These are phyloP conservation scores for Neonectria neomacrospora DNA, from an alignment of 2,329 filamentous ascomycete species.

Conservation along the genomic window DNA sequence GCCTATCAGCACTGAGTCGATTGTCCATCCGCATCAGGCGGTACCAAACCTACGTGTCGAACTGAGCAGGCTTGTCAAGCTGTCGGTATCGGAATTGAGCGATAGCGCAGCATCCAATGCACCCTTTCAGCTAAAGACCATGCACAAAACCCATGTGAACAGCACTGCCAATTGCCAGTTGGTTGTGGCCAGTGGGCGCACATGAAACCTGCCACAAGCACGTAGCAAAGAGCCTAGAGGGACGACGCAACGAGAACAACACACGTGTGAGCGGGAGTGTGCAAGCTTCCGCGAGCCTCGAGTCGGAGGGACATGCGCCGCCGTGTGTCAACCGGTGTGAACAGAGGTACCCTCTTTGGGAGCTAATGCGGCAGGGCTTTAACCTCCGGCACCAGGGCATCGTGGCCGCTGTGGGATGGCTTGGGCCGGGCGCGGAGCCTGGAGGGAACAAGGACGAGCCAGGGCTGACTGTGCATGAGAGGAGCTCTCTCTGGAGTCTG, in stretches of 20 bases:
- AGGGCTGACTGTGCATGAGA: slow-evolving; percentile 7
- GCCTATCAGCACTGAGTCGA: slow-evolving; percentile 13
- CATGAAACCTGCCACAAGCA: slow-evolving; percentile 13
- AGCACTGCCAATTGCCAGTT: slow-evolving; percentile 21
- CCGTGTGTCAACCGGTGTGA: slow-evolving; percentile 32
- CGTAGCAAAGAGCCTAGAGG: slow-evolving; percentile 12
- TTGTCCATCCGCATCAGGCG: slow-evolving; percentile 18
- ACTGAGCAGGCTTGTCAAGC: slow-evolving; percentile 27
- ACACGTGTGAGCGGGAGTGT: slow-evolving; percentile 37
- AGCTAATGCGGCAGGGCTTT: slow-evolving; percentile 42
- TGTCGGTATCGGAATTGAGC: slow-evolving; percentile 23
- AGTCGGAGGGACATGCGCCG: slow-evolving; percentile 29
- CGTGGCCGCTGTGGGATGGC: slow-evolving; percentile 31
- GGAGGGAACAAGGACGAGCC: slow-evolving; percentile 5
- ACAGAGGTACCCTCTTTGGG: slow-evolving; percentile 31
- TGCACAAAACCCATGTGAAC: slow-evolving; percentile 25
- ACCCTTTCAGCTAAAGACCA: neutral
- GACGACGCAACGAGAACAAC: slow-evolving; percentile 31
- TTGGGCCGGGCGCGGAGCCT: slow-evolving; percentile 16
- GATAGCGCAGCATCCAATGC: slow-evolving; percentile 3
- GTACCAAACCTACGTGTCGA: slow-evolving; percentile 31
- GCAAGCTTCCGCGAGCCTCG: slow-evolving; percentile 38
- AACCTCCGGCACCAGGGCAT: slow-evolving; percentile 35
- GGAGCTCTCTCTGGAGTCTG: neutral
- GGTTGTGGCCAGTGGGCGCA: slow-evolving; percentile 15